Conservation (phyloP, 768 basidiomycete genomes). For the Russula emetica region DNA sequence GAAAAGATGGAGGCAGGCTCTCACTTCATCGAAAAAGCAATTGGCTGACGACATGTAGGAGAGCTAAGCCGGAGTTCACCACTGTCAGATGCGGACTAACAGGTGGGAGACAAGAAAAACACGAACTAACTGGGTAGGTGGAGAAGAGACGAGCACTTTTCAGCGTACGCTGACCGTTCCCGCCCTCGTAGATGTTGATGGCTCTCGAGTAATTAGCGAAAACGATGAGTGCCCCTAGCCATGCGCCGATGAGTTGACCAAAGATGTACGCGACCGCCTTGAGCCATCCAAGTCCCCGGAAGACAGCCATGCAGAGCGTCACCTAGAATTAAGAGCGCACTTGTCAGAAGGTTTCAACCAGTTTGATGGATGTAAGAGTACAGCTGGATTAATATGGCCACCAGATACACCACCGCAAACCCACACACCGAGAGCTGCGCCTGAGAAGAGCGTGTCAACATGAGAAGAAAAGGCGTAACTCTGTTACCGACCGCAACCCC, state of each 20-base stretch:
- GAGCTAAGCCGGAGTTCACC: conserved; percentile 30
- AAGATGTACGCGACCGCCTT: conserved; percentile 70
- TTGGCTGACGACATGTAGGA: conserved; percentile 42
- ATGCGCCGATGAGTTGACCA: conserved; percentile 57
- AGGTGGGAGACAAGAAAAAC: conserved; percentile 1
- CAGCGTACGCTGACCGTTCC: conserved; percentile 49
- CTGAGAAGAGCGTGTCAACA: conserved; percentile 29
- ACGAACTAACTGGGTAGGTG: conserved; percentile 52
- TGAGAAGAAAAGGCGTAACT: neutral
- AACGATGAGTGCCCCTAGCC: conserved; percentile 53
- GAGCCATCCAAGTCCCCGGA: conserved; percentile 72
- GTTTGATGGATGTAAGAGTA: neutral
- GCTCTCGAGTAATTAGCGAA: conserved; percentile 65
- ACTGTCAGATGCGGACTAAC: neutral
- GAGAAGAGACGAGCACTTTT: conserved; percentile 55
- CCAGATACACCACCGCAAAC: conserved; percentile 62
- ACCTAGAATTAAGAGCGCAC: conserved; percentile 40
- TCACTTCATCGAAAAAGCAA: conserved; percentile 46
- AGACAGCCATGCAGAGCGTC: conserved; percentile 62
- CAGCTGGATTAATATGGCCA: conserved; percentile 50
- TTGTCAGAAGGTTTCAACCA: neutral
- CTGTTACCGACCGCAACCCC: conserved; percentile 28
- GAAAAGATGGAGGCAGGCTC: neutral
- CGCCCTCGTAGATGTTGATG: conserved; percentile 61
- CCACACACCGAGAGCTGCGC: conserved; percentile 66